Evolutionary conservation across 768 basidiomycete species (phyloP).

Genomic region (Chalciporus pseudorubinellus): DNA sequence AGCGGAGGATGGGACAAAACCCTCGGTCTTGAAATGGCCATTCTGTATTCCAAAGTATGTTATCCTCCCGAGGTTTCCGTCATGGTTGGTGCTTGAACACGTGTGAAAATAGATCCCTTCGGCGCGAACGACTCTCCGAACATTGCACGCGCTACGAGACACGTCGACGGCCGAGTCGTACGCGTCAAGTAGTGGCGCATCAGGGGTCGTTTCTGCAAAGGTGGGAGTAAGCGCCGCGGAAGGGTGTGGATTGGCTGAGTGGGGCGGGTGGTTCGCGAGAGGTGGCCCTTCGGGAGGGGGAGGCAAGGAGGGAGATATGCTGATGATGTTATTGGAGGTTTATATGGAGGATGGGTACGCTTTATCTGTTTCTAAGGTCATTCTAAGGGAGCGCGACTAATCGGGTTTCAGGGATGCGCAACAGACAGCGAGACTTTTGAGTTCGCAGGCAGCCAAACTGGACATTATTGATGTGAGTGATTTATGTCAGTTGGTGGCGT

Average conservation of each 20-base stretch:
- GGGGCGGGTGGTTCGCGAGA: conserved; percentile 37
- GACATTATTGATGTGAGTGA: conserved; percentile 71
- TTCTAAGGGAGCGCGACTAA: background rate
- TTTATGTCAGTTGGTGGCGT: background rate
- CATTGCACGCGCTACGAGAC: conserved; percentile 70
- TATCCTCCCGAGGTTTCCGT: background rate
- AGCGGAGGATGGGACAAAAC: conserved; percentile 40
- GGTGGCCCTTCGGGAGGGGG: conserved; percentile 50
- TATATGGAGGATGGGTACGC: conserved; percentile 79
- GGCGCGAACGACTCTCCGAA: conserved; percentile 50
- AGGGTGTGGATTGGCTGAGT: conserved; percentile 41
- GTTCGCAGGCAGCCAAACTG: conserved; percentile 76
- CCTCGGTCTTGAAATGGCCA: conserved; percentile 70
- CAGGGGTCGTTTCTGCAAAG: conserved; percentile 58
- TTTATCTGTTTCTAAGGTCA: background rate
- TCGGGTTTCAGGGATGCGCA: conserved; percentile 44
- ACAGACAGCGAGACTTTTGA: conserved; percentile 66
- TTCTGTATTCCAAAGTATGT: conserved; percentile 74
- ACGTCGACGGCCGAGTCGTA: conserved; percentile 79
- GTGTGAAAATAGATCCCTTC: conserved; percentile 6
- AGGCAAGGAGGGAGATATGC: conserved; percentile 42
- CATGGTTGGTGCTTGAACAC: background rate
- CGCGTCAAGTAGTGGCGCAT: conserved; percentile 73
- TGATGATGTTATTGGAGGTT: conserved; percentile 73
- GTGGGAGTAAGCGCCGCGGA: conserved; percentile 53